Conservation (phyloP, 177 flowering plant species). For the Vitis hybrid region DNA sequence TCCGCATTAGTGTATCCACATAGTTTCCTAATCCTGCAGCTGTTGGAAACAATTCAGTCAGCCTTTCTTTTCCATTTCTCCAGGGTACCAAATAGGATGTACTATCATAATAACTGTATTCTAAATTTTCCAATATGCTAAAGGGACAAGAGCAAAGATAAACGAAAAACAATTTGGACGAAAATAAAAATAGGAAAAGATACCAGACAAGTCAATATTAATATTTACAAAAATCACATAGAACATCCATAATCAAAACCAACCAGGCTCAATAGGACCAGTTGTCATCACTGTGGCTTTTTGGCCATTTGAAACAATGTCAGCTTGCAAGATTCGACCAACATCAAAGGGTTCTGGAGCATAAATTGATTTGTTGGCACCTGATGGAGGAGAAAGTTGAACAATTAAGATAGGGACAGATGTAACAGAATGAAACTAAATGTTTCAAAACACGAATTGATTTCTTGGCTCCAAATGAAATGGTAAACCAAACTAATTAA, state of each 20-base stretch:
- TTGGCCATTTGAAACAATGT: slow-evolving; percentile 57
- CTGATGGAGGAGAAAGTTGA: slow-evolving; percentile 33
- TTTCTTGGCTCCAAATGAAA: slow-evolving; percentile 1
- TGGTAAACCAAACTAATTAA: neutral
- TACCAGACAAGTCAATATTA: neutral
- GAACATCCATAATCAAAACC: slow-evolving; percentile 15
- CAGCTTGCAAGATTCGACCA: slow-evolving; percentile 75
- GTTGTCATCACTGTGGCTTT: slow-evolving; percentile 48
- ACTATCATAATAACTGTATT: neutral
- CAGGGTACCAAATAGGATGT: neutral
- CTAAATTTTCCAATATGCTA: neutral
- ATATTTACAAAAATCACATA: slow-evolving; percentile 5
- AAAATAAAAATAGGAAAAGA: neutral
- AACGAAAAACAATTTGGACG: neutral
- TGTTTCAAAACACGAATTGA: neutral
- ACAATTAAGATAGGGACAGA: neutral
- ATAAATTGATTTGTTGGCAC: slow-evolving; percentile 77
- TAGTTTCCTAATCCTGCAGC: slow-evolving; percentile 77
- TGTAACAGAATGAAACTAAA: neutral
- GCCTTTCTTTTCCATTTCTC: slow-evolving; percentile 3
- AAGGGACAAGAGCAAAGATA: neutral
- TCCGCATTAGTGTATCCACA: slow-evolving; percentile 74
- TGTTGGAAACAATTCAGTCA: slow-evolving; percentile 28
- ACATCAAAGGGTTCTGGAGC: slow-evolving; percentile 97
- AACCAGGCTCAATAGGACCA: slow-evolving; percentile 77